These are phyloP conservation scores for Boeremia exigua DNA, from an alignment of 2,329 filamentous ascomycete genomes.

Conservation along the genomic window DNA sequence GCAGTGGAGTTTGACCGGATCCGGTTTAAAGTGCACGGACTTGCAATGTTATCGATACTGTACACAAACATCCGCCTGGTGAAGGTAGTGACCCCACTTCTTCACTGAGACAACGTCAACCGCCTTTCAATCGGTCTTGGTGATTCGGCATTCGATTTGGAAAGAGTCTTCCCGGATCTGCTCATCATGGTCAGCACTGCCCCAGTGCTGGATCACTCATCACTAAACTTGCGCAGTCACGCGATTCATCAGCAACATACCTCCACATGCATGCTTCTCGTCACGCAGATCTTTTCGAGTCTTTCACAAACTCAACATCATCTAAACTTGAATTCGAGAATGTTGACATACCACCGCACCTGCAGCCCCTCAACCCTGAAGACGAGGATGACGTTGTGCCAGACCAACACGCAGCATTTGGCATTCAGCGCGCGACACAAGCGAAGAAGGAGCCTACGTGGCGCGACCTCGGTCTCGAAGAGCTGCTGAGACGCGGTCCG, in stretches of 20 bases:
- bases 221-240: constrained; percentile 54
- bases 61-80: not conserved
- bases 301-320: constrained; percentile 51
- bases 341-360: constrained; percentile 79
- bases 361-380: constrained; percentile 84
- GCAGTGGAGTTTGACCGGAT: not conserved
- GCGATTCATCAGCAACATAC: constrained; percentile 77
- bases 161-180: not conserved
- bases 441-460: constrained; percentile 73
- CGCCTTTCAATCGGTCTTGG: not conserved
- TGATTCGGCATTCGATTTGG: not conserved
- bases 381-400: constrained; percentile 89
- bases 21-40: not conserved
- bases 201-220: no score
- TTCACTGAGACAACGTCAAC: not conserved
- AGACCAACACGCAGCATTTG: constrained; percentile 86
- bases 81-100: not conserved
- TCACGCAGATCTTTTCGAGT: constrained; percentile 79
- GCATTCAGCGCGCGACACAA: constrained; percentile 81
- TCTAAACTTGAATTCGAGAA: constrained; percentile 63
- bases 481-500: constrained; percentile 71
- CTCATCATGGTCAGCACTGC: constrained; percentile 2
- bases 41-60: not conserved
- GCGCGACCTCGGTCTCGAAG: constrained; percentile 77
- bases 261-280: constrained; percentile 75